phyloP scores from a whole-genome alignment of 2,329 filamentous ascomycete species.

The Dryadomyces quercus-mongolicae region DNA sequence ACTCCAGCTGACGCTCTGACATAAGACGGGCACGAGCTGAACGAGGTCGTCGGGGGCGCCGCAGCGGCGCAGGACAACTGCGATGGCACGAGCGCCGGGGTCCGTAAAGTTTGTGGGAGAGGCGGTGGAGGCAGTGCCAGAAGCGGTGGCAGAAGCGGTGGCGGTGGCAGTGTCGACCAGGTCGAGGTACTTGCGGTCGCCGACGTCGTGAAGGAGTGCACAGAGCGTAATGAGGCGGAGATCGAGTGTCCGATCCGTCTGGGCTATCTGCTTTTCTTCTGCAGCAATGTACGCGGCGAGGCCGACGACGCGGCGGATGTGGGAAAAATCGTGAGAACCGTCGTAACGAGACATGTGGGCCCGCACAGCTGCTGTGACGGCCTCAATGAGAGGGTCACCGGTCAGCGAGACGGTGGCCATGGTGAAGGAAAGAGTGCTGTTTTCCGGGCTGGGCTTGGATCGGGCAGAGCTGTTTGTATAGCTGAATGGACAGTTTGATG shows the following conservation, averaged over 20 bases:
- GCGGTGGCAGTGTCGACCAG: conserved; percentile 48
- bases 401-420: neutral
- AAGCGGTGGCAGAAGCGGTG: neutral
- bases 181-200: conserved; percentile 68
- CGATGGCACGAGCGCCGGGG: conserved; percentile 6
- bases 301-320: conserved; percentile 69
- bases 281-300: conserved; percentile 55
- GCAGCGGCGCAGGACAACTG: conserved; percentile 7
- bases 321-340: conserved; percentile 76
- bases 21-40: conserved; percentile 26
- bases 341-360: conserved; percentile 70
- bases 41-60: conserved; percentile 50
- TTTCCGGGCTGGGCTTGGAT: neutral
- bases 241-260: conserved; percentile 26
- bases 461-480: neutral
- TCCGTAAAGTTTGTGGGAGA: neutral
- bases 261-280: conserved; percentile 22
- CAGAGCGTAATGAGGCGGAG: conserved; percentile 50
- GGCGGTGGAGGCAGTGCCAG: neutral
- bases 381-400: conserved; percentile 34
- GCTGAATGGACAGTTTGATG: neutral
- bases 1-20: conserved; percentile 66
- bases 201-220: conserved; percentile 77
- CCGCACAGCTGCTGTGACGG: conserved; percentile 51
- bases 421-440: neutral